Evolutionary conservation across 495 filamentous ascomycete species (phyloP).

Genomic region (Letharia columbiana): DNA sequence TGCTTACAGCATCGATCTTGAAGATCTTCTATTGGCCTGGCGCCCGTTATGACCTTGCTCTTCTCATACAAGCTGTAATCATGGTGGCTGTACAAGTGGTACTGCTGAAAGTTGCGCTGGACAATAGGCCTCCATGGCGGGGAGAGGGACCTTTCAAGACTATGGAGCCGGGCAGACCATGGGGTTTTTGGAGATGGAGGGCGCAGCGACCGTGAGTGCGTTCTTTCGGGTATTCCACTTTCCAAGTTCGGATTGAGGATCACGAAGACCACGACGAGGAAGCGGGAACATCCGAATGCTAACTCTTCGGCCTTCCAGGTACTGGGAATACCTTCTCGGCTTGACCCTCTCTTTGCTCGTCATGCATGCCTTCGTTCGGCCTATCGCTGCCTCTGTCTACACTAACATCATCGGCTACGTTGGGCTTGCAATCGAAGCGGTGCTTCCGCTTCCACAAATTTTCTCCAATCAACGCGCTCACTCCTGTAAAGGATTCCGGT

Average conservation of each 20-base stretch:
- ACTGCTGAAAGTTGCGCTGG: conserved; percentile 82
- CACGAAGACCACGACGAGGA: background rate
- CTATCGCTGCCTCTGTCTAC: conserved; percentile 56
- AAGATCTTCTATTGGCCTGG: conserved; percentile 96
- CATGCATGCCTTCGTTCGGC: conserved; percentile 64
- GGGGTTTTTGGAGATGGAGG: conserved; percentile 92
- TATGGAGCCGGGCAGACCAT: conserved; percentile 54
- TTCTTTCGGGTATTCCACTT: background rate
- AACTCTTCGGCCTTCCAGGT: conserved; percentile 39
- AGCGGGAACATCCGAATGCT: background rate
- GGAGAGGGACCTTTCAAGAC: conserved; percentile 48
- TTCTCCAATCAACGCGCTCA: conserved; percentile 65
- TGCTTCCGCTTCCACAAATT: conserved; percentile 83
- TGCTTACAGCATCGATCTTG: conserved; percentile 87
- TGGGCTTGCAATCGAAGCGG: conserved; percentile 84
- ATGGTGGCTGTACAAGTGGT: conserved; percentile 78
- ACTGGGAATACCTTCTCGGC: conserved; percentile 79
- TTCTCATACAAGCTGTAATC: conserved; percentile 77
- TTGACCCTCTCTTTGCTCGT: conserved; percentile 55
- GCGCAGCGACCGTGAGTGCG: conserved; percentile 63
- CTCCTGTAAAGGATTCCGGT: conserved; percentile 82
- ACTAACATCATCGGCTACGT: conserved; percentile 65
- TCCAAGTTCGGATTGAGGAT: background rate
- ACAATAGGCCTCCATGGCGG: conserved; percentile 65
- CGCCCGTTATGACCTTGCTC: conserved; percentile 66